Conservation (phyloP, 2,329 filamentous ascomycete species). For the Cyphellophora attinorum region DNA sequence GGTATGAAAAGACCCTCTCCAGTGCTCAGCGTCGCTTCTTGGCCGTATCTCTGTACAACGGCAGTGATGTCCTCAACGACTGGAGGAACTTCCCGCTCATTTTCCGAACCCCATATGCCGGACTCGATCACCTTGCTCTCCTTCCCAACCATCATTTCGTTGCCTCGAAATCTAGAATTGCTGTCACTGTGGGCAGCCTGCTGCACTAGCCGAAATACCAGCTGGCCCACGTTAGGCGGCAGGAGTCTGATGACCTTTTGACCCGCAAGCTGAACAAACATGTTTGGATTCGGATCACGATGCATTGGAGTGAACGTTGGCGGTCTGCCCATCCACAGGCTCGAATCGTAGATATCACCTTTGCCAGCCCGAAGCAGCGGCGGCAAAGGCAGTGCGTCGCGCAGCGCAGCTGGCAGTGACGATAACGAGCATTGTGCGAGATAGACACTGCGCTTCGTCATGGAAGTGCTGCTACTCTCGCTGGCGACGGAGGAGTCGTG, state of each 20-base stretch:
- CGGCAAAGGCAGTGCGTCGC: slow-evolving; percentile 59
- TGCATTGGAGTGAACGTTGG: slow-evolving; percentile 79
- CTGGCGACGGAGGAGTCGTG: slow-evolving; percentile 6
- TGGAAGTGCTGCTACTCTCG: slow-evolving; percentile 18
- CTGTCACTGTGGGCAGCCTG: slow-evolving; percentile 17
- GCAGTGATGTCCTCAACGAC: slow-evolving; percentile 8
- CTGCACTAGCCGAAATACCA: slow-evolving; percentile 51
- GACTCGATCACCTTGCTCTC: slow-evolving; percentile 59
- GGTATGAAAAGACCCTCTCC: slow-evolving; percentile 74
- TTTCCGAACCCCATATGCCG: slow-evolving; percentile 58
- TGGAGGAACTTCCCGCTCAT: slow-evolving; percentile 15
- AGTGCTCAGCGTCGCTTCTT: slow-evolving; percentile 48
- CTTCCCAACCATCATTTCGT: slow-evolving; percentile 82
- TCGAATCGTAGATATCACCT: slow-evolving; percentile 79
- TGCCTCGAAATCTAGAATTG: slow-evolving; percentile 50
- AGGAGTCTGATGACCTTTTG: slow-evolving; percentile 66
- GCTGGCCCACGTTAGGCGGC: slow-evolving; percentile 51
- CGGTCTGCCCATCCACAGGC: slow-evolving; percentile 77
- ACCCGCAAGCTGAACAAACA: slow-evolving; percentile 75
- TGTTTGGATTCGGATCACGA: slow-evolving; percentile 85
- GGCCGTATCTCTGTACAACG: slow-evolving; percentile 20
- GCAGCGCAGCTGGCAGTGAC: slow-evolving; percentile 55
- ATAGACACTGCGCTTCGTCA: slow-evolving; percentile 49
- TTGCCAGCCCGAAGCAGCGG: slow-evolving; percentile 53
- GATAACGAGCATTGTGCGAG: slow-evolving; percentile 71